A percentile compares a stretch with the other conserved stretches of the same genome.
Conservation (phyloP, 2,329 filamentous ascomycete species). For the Coniochaeta prunicola region DNA sequence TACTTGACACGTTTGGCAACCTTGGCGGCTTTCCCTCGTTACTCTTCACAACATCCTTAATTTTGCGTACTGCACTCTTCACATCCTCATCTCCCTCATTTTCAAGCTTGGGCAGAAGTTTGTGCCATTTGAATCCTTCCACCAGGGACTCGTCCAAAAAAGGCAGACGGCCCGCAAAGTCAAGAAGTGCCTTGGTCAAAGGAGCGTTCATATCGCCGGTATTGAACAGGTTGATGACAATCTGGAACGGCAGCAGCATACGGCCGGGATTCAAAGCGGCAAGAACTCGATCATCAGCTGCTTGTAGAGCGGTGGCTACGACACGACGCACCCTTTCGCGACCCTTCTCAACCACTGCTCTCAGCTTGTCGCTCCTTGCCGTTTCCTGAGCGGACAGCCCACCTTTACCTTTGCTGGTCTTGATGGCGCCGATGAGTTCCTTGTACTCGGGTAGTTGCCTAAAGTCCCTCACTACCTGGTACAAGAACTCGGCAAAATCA, state of each 20-base stretch:
- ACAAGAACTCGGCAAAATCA: background rate
- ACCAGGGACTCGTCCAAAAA: slow-evolving; percentile 10
- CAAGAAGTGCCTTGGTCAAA: slow-evolving; percentile 14
- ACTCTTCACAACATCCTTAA: slow-evolving; percentile 20
- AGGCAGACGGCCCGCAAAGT: slow-evolving; percentile 11
- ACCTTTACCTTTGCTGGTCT: background rate
- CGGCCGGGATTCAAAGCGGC: background rate
- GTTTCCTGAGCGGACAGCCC: background rate
- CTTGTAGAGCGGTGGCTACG: background rate
- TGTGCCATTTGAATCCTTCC: slow-evolving; percentile 47
- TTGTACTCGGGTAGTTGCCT: background rate
- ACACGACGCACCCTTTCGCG: background rate
- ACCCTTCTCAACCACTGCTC: background rate
- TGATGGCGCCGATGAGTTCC: background rate
- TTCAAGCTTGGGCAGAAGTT: slow-evolving; percentile 54
- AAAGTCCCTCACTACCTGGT: background rate
- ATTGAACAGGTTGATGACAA: slow-evolving; percentile 12
- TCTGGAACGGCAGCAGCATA: slow-evolving; percentile 8
- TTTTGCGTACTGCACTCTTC: slow-evolving; percentile 49
- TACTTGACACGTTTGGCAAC: slow-evolving; percentile 13
- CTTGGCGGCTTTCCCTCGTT: slow-evolving; percentile 14
- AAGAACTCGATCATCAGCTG: background rate
- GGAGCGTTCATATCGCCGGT: slow-evolving; percentile 11
- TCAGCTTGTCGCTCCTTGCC: background rate
- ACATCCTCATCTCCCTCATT: slow-evolving; percentile 60